Evolutionary conservation across 1,139 yeast species (phyloP), one percentile per base, ranked within the genome.

Genomic region (Lodderomyces metapsilosis): DNA sequence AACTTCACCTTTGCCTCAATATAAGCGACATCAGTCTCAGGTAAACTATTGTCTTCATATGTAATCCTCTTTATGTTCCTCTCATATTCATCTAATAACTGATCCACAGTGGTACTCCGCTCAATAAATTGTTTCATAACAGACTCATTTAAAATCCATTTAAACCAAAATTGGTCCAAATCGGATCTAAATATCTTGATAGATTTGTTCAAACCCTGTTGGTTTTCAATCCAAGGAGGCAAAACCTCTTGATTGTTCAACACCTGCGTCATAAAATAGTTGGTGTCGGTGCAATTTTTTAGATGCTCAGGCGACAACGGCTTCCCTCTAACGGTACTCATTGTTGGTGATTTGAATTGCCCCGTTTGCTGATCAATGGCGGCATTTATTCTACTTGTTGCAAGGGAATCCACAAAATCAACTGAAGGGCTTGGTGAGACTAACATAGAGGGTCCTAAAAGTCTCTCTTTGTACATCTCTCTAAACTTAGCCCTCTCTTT

Each of bases 141-240:
- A 2, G 52, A 44, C 28, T 58, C 36, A 44, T 66, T 54, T 12
- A 72, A 51, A 5, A 71, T 60, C 53, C 68, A 57, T 12, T 56
- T 57, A 36, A 62, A 55, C 82, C 84, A 80, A 36, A 64, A 61
- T 4, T 56, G 47, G 36, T 71, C 75, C 25, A 83, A 41, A 25
- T 65, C 68, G 0, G 49, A 42, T 38, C 88, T 59, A 43, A 86
- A 78, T 1, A 55, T 53, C 1, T 51, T 55, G 4, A 84, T 68
- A 28, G 74, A 76, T 2, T 54, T 48, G 38, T 74, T 75, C 4
- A 87, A 73, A 3, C 75, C 71, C 36, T 80, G 76, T 59, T 88
- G 96, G 41, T 77, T 80, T 52, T 88, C 95, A 24, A 88, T 82
- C 96, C 96, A 88, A 0, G 95, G 94, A 0, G 96, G 96, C 9